phyloP scores from a whole-genome alignment of 495 filamentous ascomycete species.

The Rostrohypoxylon terebratum region DNA sequence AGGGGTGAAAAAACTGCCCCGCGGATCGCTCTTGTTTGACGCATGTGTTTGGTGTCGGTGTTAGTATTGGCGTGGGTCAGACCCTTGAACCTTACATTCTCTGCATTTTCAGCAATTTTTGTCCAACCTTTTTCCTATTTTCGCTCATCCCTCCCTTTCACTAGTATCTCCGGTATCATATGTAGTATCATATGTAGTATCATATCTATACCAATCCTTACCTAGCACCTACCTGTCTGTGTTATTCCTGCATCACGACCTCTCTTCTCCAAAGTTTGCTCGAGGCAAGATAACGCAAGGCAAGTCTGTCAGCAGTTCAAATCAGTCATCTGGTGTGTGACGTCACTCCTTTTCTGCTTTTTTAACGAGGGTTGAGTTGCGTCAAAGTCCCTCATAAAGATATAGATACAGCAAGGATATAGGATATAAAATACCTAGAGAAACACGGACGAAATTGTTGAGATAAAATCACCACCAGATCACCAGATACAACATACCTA shows the following conservation, averaged over 20 bases:
- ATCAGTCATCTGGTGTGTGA: slow-evolving; percentile 22
- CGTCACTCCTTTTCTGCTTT: slow-evolving; percentile 34
- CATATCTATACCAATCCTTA: no score
- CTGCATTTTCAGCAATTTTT: no score
- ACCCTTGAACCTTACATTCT: slow-evolving; percentile 25
- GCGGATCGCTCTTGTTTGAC: slow-evolving; percentile 34
- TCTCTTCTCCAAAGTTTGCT: slow-evolving; percentile 12
- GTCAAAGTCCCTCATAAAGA: slow-evolving; percentile 20
- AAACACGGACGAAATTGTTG: not conserved
- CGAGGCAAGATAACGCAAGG: slow-evolving; percentile 20
- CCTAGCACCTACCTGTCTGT: slow-evolving; percentile 1
- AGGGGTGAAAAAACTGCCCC: slow-evolving; percentile 24
- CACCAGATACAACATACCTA: not conserved
- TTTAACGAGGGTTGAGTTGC: not conserved
- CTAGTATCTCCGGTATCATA: not conserved
- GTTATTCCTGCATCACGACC: not conserved
- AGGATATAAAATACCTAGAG: not conserved
- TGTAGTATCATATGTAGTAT: no score
- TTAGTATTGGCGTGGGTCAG: slow-evolving; percentile 23
- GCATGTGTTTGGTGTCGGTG: slow-evolving; percentile 33
- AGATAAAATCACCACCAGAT: slow-evolving; percentile 6
- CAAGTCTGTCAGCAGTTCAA: not conserved
- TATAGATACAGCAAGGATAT: slow-evolving; percentile 4
- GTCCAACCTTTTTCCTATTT: not conserved
- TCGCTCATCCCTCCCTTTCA: slow-evolving; percentile 19